These are phyloP conservation scores for Sporothrix pallida DNA, from an alignment of 2,329 filamentous ascomycete species.

Conservation along the genomic window DNA sequence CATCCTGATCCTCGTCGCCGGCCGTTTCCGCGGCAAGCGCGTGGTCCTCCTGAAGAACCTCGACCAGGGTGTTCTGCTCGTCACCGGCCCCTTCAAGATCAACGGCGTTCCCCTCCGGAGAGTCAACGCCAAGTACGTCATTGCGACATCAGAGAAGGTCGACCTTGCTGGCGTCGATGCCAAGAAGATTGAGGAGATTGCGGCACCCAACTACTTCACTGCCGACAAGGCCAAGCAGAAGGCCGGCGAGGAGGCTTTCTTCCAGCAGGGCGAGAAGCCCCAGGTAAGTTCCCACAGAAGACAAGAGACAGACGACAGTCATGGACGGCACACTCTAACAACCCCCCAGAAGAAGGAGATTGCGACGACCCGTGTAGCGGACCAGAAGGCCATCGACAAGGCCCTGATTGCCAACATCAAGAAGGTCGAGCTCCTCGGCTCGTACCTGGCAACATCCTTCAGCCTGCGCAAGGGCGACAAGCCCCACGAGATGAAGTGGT, in stretches of 20 bases:
- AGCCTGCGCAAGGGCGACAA: constrained; percentile 99
- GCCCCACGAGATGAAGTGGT: constrained; percentile 99
- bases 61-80: constrained; percentile 95
- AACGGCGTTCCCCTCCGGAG: constrained; percentile 97
- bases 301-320: too few species aligned
- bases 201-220: constrained; percentile 88
- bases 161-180: constrained; percentile 84
- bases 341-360: constrained; percentile 91
- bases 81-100: constrained; percentile 99
- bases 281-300: constrained; percentile 67
- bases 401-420: constrained; percentile 93
- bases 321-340: constrained; percentile 45
- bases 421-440: constrained; percentile 93
- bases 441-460: constrained; percentile 96
- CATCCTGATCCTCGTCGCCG: constrained; percentile 98
- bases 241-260: constrained; percentile 97
- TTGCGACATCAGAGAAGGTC: constrained; percentile 85
- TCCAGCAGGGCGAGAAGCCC: constrained; percentile 98
- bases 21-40: constrained; percentile 99
- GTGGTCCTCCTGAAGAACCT: constrained; percentile 98
- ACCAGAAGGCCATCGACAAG: constrained; percentile 99
- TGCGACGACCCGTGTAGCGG: constrained; percentile 85
- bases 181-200: constrained; percentile 83
- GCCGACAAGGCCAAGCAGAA: constrained; percentile 91
- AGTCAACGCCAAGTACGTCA: constrained; percentile 92